These are phyloP conservation scores for Nitzschia putrida DNA, from an alignment of 108 stramenopile genomes.

Conservation along the genomic window DNA sequence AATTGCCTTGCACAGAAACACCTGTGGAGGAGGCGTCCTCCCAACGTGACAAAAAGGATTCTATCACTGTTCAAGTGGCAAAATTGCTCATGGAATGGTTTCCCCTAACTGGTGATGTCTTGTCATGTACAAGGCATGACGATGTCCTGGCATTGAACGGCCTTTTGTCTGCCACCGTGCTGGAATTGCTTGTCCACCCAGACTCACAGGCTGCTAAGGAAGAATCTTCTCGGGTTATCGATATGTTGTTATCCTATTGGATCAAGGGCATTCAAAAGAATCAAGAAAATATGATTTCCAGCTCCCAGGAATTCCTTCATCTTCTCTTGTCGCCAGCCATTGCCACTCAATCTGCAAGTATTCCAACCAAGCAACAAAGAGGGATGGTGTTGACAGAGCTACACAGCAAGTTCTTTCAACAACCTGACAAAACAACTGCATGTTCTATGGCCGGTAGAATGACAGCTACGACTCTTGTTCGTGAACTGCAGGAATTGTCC, in stretches of 20 bases:
- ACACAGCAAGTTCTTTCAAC: slow-evolving; percentile 9
- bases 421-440: not conserved
- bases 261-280: not conserved
- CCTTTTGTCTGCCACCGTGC: not conserved
- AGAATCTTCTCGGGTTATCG: slow-evolving; percentile 2
- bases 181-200: not conserved
- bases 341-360: too few species aligned
- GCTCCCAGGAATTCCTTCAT: not conserved
- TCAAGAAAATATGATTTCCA: not conserved
- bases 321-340: not conserved
- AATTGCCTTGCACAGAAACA: not conserved
- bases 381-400: not conserved
- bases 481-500: not conserved
- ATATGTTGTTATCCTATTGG: slow-evolving; percentile 8
- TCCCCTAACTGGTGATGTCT: not conserved
- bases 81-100: slow-evolving; percentile 16
- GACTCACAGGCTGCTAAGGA: not conserved
- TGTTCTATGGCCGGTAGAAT: slow-evolving; percentile 30
- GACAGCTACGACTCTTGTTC: slow-evolving; percentile 11
- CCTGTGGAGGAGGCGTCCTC: too few species aligned
- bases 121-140: not conserved
- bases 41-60: not conserved
- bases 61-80: not conserved
- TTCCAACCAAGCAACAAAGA: not conserved
- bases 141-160: not conserved